Evolutionary conservation across 225 moss, liverwort and hornwort species (phyloP).

Genomic region (Antitrichia curtipendula): DNA sequence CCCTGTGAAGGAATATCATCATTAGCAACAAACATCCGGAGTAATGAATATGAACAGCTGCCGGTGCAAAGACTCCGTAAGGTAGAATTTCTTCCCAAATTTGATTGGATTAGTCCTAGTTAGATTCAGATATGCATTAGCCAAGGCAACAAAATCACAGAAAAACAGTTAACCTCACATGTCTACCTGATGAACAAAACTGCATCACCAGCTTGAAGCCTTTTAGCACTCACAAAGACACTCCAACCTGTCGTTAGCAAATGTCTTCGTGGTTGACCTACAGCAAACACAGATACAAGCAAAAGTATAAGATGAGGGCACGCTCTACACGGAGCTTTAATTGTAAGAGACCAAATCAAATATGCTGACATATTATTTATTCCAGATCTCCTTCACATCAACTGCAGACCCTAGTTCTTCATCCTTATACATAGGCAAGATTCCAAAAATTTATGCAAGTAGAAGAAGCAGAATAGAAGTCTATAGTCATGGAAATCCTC

Average conservation of each 20-base stretch:
- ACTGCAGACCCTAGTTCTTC: background rate
- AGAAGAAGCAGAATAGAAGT: background rate
- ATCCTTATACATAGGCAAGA: background rate
- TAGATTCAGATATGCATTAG: background rate
- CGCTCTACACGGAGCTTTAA: background rate
- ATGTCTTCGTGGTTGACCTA: constrained; percentile 51
- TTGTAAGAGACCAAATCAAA: background rate
- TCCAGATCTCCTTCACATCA: background rate
- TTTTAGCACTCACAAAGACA: constrained; percentile 52
- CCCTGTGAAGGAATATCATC: constrained; percentile 31
- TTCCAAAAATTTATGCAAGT: background rate
- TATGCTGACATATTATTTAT: background rate
- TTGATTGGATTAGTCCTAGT: background rate
- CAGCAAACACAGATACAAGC: background rate
- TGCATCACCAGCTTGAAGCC: constrained; percentile 53
- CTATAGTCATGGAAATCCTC: background rate
- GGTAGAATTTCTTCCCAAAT: background rate
- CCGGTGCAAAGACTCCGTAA: background rate
- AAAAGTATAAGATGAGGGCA: background rate
- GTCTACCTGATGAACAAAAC: constrained; percentile 44
- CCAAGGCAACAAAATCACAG: background rate
- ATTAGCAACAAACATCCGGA: background rate
- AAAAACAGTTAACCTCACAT: background rate
- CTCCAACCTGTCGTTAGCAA: constrained; percentile 53
- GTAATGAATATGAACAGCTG: background rate